Base-by-base conservation (phyloP, 1,139 yeast species). In the Petasospora rhodanensis region DNA sequence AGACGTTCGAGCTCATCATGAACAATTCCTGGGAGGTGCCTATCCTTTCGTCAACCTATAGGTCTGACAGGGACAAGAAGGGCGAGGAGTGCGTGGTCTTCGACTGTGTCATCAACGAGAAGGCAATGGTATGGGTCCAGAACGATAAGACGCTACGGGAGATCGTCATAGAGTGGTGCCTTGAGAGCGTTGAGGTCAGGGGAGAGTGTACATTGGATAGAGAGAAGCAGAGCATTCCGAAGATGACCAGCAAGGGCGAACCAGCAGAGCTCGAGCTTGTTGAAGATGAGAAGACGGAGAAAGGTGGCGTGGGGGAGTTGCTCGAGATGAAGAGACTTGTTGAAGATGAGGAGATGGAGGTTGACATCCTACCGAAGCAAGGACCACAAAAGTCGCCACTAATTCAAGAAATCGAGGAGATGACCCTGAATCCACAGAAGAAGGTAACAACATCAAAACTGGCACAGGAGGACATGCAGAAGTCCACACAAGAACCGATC, bases 1-100 rank as follows among this genome's bases (percentile, higher is more conserved):
- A 65, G 3, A 76, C 84, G 6, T 78, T 78, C 47, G 78, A 83
- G 1, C 56, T 76, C 35, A 80, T 84, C 18, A 74, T 79, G 55
- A 76, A 76, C 25, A 79, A 79, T 47, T 68, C 78, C 49, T 86
- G 95, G 95, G 89, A 82, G 41, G 80, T 86, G 4, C 96, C 96
- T 1, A 74, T 86, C 8, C 70, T 82, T 1, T 73, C 84, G 1
- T 76, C 89, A 0, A 61, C 66, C 0, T 71, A 70, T 35, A 55
- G 78, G 13, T 47, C 50, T 9, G 79, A 71, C 24, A 56, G 43
- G 13, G 96, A 87, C 51, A 85, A 85, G 54, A 77, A 78, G 48
- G 94, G 93, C 1, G 61, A 63, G 8, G 59, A 64, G 13, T 74
- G 86, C 22, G 61, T 71, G 24, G 86, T 84, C 4, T 74, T 76